Conservation (phyloP, 345 rosid species). For the Brassica cretica region DNA sequence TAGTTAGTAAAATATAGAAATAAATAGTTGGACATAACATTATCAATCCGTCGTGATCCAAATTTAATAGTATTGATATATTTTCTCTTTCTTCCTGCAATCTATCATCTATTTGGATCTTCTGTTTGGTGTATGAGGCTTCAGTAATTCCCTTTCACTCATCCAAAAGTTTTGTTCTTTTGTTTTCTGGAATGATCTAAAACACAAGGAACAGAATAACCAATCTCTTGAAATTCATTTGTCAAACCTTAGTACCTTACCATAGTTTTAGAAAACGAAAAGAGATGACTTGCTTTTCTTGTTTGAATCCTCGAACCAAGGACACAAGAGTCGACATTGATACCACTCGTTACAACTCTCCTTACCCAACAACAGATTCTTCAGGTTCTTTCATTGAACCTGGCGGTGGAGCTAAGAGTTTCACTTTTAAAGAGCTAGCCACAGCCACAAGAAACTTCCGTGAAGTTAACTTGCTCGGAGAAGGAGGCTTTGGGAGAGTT, state of each 20-base stretch:
- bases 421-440: slow-evolving; percentile 84
- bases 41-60: too few relatives aligned
- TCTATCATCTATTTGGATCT: slow-evolving; percentile 19
- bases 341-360: slow-evolving; percentile 35
- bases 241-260: not conserved
- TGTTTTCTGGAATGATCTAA: slow-evolving; percentile 18
- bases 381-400: slow-evolving; percentile 48
- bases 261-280: not conserved
- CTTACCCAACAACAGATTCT: slow-evolving; percentile 39
- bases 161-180: slow-evolving; percentile 20
- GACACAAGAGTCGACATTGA: slow-evolving; percentile 75
- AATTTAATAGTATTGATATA: too few relatives aligned
- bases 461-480: slow-evolving; percentile 80
- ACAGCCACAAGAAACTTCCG: slow-evolving; percentile 69
- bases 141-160: slow-evolving; percentile 17
- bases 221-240: not conserved
- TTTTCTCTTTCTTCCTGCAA: slow-evolving; percentile 31
- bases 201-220: not conserved
- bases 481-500: slow-evolving; percentile 97
- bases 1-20: too few relatives aligned
- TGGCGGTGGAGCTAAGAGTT: slow-evolving; percentile 67
- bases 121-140: not conserved
- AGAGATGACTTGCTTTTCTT: slow-evolving; percentile 83
- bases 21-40: too few relatives aligned
- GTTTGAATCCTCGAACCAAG: slow-evolving; percentile 55